phyloP scores from a whole-genome alignment of 2,329 filamentous ascomycete genomes.

The Botrytis aclada region DNA sequence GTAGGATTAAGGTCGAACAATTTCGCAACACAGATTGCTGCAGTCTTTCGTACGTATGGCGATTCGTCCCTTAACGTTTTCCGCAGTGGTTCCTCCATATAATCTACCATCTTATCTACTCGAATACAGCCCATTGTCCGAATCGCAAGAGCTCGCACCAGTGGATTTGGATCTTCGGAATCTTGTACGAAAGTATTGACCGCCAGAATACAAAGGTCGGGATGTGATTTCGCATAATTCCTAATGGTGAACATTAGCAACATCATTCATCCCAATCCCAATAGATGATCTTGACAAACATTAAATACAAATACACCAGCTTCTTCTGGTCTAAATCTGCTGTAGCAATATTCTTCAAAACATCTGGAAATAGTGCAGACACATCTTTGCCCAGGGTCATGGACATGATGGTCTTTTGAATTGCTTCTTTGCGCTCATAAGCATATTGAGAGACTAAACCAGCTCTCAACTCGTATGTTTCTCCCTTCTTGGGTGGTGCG shows the following conservation, averaged over 20 bases:
- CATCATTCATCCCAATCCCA: neutral
- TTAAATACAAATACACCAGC: constrained; percentile 95
- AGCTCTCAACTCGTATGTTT: constrained; percentile 95
- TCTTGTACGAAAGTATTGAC: constrained; percentile 99
- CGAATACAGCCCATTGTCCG: constrained; percentile 98
- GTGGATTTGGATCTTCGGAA: constrained; percentile 94
- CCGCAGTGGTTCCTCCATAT: constrained; percentile 96
- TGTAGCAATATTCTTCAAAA: constrained; percentile 98
- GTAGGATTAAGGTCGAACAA: constrained; percentile 90
- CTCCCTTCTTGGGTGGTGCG: constrained; percentile 88
- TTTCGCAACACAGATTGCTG: constrained; percentile 96
- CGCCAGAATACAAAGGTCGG: constrained; percentile 95
- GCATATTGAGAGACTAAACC: constrained; percentile 98
- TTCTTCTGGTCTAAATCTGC: constrained; percentile 97
- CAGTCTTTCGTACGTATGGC: constrained; percentile 96
- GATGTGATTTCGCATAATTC: constrained; percentile 99
- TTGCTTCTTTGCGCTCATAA: constrained; percentile 97
- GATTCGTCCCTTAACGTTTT: constrained; percentile 97
- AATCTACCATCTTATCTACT: constrained; percentile 99
- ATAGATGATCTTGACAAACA: constrained; percentile 51
- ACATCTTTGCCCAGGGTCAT: constrained; percentile 99
- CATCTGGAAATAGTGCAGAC: constrained; percentile 93
- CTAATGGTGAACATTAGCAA: constrained; percentile 45
- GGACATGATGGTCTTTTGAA: constrained; percentile 99
- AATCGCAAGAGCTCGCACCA: constrained; percentile 91